phyloP scores from a whole-genome alignment of 208 protist species.

The Wallacemonas sp. region DNA sequence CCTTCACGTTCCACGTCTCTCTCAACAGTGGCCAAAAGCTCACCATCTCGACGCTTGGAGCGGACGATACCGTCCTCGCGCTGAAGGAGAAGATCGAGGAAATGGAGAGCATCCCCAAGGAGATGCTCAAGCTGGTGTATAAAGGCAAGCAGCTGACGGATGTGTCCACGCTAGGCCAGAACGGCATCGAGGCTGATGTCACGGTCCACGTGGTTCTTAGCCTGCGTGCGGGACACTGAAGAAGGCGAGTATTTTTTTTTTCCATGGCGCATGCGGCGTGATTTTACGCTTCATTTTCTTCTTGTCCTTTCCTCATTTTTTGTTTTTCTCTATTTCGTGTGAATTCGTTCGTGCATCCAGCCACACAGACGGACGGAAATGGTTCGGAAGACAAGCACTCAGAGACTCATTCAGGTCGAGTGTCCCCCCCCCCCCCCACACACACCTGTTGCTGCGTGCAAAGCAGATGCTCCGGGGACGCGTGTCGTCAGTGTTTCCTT shows the following conservation, averaged over 20 bases:
- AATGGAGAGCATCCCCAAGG: constrained; percentile 71
- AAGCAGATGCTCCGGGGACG: too few relatives aligned
- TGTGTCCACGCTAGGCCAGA: constrained; percentile 55
- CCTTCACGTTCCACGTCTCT: constrained; percentile 72
- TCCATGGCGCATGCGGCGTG: neutral
- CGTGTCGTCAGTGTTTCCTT: too few relatives aligned
- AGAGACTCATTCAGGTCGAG: too few relatives aligned
- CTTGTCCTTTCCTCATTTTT: constrained; percentile 13
- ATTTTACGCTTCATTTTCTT: constrained; percentile 3
- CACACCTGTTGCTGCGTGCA: too few relatives aligned
- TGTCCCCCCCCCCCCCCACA: too few relatives aligned
- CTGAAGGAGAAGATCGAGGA: constrained; percentile 85
- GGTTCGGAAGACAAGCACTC: too few relatives aligned
- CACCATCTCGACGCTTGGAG: constrained; percentile 66
- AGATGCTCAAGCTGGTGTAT: constrained; percentile 85
- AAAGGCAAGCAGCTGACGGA: constrained; percentile 72
- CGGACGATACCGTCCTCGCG: constrained; percentile 74
- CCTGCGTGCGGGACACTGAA: constrained; percentile 53
- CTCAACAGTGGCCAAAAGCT: constrained; percentile 68
- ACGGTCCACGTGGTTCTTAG: constrained; percentile 81
- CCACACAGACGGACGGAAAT: too few relatives aligned
- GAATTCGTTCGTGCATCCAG: neutral
- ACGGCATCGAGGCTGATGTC: constrained; percentile 61
- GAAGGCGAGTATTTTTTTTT: neutral
- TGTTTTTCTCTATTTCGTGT: neutral